phyloP scores from a whole-genome alignment of 208 protist species.

The Leishmania major region DNA sequence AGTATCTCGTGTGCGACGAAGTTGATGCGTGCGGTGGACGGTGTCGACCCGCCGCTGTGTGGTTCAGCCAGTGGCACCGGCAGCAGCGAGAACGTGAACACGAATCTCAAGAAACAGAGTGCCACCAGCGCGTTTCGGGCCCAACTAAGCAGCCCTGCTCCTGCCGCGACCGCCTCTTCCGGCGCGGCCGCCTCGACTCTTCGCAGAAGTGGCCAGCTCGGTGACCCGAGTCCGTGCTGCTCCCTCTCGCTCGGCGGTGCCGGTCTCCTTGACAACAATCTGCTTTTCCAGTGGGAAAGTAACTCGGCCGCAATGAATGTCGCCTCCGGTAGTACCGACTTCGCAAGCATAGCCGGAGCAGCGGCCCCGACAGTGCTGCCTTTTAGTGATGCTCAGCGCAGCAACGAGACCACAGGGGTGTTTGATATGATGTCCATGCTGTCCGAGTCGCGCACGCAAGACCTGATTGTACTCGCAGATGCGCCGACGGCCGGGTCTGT shows the following conservation, averaged over 20 bases:
- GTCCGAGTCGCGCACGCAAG: constrained; percentile 9
- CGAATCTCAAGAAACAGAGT: not conserved
- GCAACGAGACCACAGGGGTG: not conserved
- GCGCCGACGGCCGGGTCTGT: not conserved
- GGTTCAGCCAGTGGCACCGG: not conserved
- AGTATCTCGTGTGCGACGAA: constrained; percentile 2
- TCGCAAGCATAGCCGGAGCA: not conserved
- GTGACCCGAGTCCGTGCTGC: not conserved
- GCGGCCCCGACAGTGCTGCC: constrained; percentile 3
- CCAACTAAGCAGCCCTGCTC: not conserved
- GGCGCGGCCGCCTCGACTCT: not conserved
- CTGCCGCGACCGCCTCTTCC: not conserved
- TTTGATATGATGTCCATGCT: constrained; percentile 8
- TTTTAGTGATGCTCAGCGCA: not conserved
- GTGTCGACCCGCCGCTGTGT: not conserved
- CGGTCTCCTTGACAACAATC: constrained; percentile 12
- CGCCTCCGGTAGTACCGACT: not conserved
- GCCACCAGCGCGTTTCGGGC: not conserved
- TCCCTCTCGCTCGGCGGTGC: constrained; percentile 8
- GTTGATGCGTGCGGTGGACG: not conserved
- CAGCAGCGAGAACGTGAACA: constrained; percentile 5
- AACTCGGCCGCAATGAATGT: not conserved
- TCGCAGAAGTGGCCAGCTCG: not conserved
- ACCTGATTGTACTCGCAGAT: not conserved
- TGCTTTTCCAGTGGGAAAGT: constrained; percentile 28